Evolutionary conservation across 1,284 basidiomycete genomes (phyloP).

Genomic region (Cutaneotrichosporon daszewskae): DNA sequence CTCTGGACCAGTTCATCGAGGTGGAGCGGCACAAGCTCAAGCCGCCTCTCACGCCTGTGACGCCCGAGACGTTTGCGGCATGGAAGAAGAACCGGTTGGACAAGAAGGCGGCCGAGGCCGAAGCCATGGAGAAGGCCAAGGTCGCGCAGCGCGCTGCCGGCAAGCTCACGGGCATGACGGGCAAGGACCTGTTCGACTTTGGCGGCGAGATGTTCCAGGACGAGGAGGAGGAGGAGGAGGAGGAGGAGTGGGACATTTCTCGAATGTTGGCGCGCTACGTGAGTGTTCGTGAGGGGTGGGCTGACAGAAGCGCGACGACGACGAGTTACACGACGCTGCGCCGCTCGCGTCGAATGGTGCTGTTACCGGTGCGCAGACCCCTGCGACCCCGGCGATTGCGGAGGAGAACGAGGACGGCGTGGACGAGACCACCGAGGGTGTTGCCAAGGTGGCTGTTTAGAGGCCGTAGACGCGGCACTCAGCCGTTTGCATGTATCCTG

Average conservation of each 20-base stretch:
- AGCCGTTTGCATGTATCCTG: constrained; percentile 1
- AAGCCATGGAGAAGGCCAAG: constrained; percentile 78
- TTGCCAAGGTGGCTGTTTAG: constrained; percentile 31
- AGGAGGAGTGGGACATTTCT: constrained; percentile 48
- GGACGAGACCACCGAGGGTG: constrained; percentile 2
- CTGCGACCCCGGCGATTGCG: not conserved
- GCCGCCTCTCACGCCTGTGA: constrained; percentile 89
- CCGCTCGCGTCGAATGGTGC: too few species aligned
- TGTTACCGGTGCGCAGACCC: not conserved
- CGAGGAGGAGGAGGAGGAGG: constrained; percentile 56
- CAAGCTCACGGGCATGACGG: constrained; percentile 89
- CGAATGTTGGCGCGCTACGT: constrained; percentile 42
- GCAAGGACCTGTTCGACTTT: constrained; percentile 94
- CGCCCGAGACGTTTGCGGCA: constrained; percentile 79
- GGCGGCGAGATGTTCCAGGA: constrained; percentile 93
- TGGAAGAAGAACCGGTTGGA: constrained; percentile 94
- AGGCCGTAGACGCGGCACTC: not conserved
- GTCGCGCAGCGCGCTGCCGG: constrained; percentile 74
- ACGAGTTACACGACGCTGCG: constrained; percentile 50
- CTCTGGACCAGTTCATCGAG: constrained; percentile 94
- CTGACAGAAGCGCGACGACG: constrained; percentile 57
- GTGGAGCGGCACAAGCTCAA: constrained; percentile 96
- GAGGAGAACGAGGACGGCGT: constrained; percentile 59
- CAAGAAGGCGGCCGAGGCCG: constrained; percentile 83
- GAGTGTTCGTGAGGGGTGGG: not conserved